These are phyloP conservation scores for Melampsora americana DNA, from an alignment of 1,284 basidiomycete species.

Conservation along the genomic window DNA sequence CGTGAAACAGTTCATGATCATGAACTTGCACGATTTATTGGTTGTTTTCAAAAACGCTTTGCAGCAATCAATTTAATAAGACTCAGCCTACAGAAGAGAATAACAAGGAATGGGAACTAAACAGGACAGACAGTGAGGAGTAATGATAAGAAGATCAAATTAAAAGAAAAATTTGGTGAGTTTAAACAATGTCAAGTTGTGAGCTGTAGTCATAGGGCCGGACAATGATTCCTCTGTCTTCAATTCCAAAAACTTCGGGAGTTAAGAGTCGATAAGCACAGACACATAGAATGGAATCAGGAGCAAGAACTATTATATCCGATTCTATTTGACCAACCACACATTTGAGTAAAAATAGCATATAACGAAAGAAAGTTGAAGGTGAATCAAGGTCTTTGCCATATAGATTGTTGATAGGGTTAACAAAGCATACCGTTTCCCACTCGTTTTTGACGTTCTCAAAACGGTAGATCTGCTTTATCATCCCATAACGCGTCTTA, in stretches of 20 bases:
- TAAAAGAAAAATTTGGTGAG: neutral
- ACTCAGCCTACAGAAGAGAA: no score
- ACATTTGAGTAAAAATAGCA: no score
- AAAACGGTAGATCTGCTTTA: slow-evolving; percentile 16
- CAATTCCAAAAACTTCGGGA: slow-evolving; percentile 1
- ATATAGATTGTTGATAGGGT: slow-evolving; percentile 21
- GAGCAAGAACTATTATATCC: slow-evolving; percentile 1
- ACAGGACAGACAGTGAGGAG: neutral
- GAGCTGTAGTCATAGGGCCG: neutral
- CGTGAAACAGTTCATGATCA: neutral
- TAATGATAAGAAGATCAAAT: neutral
- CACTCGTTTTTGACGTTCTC: neutral
- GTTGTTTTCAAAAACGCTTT: no score
- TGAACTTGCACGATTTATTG: neutral
- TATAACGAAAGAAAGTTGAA: no score
- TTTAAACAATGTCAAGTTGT: neutral
- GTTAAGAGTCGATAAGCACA: neutral
- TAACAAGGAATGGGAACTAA: neutral
- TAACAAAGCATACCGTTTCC: neutral
- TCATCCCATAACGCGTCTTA: slow-evolving; percentile 3
- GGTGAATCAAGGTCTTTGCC: neutral
- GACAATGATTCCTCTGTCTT: neutral
- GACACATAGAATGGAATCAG: neutral
- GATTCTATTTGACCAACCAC: slow-evolving; percentile 6
- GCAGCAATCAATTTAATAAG: no score